A percentile compares a stretch with the other conserved stretches of the same genome.
These are phyloP conservation scores for Escallonia rubra DNA, from an alignment of 129 eudicot genomes.

Conservation along the genomic window DNA sequence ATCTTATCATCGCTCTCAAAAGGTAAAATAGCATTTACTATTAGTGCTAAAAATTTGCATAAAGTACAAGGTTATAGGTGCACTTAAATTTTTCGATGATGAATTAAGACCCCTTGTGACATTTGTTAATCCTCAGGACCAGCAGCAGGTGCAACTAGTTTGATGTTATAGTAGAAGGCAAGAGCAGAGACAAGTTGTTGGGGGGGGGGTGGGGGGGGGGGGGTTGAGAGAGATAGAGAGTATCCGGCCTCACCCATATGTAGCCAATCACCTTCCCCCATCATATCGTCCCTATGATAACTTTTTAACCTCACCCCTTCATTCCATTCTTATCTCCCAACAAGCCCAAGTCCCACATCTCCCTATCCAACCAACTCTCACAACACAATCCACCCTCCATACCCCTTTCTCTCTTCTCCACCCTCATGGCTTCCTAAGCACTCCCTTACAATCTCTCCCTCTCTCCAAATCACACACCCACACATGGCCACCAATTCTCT, in stretches of 20 bases:
- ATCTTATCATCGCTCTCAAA: no score
- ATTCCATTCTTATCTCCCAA: slow-evolving; percentile 36
- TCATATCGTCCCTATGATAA: slow-evolving; percentile 20
- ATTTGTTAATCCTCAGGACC: no score
- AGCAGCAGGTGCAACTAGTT: no score
- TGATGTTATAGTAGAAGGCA: no score
- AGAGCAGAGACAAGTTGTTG: no score
- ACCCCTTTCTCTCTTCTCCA: not conserved
- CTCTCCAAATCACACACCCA: not conserved
- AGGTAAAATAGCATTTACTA: no score
- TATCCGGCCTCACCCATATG: slow-evolving; percentile 39
- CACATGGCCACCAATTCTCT: slow-evolving; percentile 70
- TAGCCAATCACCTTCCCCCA: slow-evolving; percentile 42
- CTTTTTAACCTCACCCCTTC: slow-evolving; percentile 19
- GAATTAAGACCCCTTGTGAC: no score
- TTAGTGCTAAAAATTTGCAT: no score
- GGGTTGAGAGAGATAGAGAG: slow-evolving; percentile 18
- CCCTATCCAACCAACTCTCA: not conserved
- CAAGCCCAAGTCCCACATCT: not conserved
- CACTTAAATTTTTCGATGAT: no score
- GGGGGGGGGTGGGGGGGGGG: no score
- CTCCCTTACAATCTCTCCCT: not conserved
- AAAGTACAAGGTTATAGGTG: no score
- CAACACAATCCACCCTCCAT: not conserved
- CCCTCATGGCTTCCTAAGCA: no score